Evolutionary conservation across 2,329 filamentous ascomycete genomes (phyloP).

Genomic region (Fusarium sp.): DNA sequence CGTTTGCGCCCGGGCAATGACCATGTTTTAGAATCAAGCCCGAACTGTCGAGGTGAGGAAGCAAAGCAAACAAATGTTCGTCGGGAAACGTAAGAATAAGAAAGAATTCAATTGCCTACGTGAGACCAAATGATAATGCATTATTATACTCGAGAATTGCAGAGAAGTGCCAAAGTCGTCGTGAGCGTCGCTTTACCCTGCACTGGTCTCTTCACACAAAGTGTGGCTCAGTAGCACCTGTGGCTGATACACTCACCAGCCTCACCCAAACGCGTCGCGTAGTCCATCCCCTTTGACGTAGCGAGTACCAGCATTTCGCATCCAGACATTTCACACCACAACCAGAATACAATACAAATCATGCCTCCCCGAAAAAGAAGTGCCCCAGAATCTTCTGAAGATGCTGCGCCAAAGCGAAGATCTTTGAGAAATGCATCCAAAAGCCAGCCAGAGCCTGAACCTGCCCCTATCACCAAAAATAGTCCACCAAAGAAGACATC

Average conservation of each 20-base stretch:
- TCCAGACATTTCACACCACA: not conserved
- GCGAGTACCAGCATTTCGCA: not conserved
- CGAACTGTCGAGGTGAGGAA: too few relatives aligned
- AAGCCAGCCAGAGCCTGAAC: not conserved
- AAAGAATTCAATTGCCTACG: too few relatives aligned
- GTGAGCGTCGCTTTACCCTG: not conserved
- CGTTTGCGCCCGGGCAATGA: too few relatives aligned
- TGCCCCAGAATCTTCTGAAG: not conserved
- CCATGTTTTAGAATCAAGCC: too few relatives aligned
- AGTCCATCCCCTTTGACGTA: fast-evolving
- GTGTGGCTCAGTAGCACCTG: not conserved
- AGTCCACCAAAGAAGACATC: not conserved
- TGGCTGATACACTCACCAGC: not conserved
- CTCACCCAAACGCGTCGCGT: slow-evolving; percentile 16
- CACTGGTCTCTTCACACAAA: fast-evolving
- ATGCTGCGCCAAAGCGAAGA: slow-evolving; percentile 24
- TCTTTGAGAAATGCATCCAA: slow-evolving; percentile 34
- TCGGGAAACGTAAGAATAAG: too few relatives aligned
- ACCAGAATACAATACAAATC: fast-evolving
- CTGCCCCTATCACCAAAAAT: not conserved
- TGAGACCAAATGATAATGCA: too few relatives aligned
- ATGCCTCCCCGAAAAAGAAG: slow-evolving; percentile 39
- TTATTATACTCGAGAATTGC: fast-evolving
- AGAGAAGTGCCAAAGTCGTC: not conserved
- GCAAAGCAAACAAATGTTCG: too few relatives aligned